Evolutionary conservation across 2,329 filamentous ascomycete genomes (phyloP).

Genomic region (Neoscytalidium dimidiatum): DNA sequence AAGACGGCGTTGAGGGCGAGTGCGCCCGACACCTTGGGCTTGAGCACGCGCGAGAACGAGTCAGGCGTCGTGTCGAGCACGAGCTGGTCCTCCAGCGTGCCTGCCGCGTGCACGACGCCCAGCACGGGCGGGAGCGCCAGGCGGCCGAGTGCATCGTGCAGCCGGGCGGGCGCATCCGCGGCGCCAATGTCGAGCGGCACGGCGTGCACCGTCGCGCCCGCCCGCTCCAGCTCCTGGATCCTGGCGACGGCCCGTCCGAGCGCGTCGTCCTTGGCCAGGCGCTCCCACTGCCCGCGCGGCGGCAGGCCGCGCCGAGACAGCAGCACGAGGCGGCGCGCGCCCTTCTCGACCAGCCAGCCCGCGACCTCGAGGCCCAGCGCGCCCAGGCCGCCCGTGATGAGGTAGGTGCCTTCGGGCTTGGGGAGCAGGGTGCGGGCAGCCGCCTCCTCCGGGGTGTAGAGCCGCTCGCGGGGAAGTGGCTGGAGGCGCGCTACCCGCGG

Average conservation of each 20-base stretch:
- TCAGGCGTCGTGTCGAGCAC: constrained; percentile 34
- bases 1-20: constrained; percentile 29
- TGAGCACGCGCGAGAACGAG: constrained; percentile 36
- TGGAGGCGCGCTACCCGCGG: constrained; percentile 36
- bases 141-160: constrained; percentile 30
- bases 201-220: constrained; percentile 32
- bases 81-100: constrained; percentile 40
- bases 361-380: constrained; percentile 42
- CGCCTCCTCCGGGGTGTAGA: no score
- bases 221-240: constrained; percentile 26
- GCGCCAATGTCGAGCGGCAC: constrained; percentile 41
- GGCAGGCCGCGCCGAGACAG: constrained; percentile 42
- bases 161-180: constrained; percentile 24
- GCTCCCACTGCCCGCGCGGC: constrained; percentile 33
- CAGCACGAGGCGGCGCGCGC: constrained; percentile 44
- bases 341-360: constrained; percentile 41
- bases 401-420: constrained; percentile 41
- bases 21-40: constrained; percentile 34
- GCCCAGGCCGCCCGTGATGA: constrained; percentile 47
- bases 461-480: constrained; percentile 24
- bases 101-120: constrained; percentile 46
- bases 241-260: constrained; percentile 22
- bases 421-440: constrained; percentile 24
- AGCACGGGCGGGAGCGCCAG: constrained; percentile 42
- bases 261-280: constrained; percentile 22